Conservation (phyloP, 192 early-diverging fungal genomes). For the Backusella macrospora region DNA sequence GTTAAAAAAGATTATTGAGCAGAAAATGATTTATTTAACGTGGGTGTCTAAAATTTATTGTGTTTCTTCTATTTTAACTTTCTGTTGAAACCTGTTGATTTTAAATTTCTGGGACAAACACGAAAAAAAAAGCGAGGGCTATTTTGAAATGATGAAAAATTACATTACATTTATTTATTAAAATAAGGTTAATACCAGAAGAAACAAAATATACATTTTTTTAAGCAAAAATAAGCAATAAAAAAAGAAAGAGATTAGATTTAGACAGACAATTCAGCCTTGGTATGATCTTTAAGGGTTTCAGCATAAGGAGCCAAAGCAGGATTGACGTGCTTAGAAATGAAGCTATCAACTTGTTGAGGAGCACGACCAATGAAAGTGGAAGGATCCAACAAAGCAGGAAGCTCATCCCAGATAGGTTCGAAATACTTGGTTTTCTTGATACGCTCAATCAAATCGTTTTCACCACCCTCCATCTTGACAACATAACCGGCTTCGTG, state of each 20-base stretch:
- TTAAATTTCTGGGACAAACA: no score
- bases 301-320: conserved; percentile 79
- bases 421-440: conserved; percentile 83
- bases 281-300: conserved; percentile 59
- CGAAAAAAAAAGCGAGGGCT: no score
- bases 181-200: not conserved
- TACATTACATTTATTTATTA: conserved; percentile 6
- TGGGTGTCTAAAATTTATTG: no score
- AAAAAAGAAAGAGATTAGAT: not conserved
- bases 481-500: conserved; percentile 92
- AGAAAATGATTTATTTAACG: no score
- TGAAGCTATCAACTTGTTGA: conserved; percentile 88
- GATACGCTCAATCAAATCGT: conserved; percentile 94
- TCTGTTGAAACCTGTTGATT: no score
- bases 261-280: conserved; percentile 80
- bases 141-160: not conserved
- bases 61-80: no score
- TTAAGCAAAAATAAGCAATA: not conserved
- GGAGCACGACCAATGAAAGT: conserved; percentile 96
- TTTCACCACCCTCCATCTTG: conserved; percentile 91
- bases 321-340: conserved; percentile 77
- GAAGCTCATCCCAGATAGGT: conserved; percentile 76
- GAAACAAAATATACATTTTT: conserved; percentile 7
- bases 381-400: conserved; percentile 78
- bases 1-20: no score